Conservation (phyloP, 2,329 filamentous ascomycete species). For the Nakataea oryzae region DNA sequence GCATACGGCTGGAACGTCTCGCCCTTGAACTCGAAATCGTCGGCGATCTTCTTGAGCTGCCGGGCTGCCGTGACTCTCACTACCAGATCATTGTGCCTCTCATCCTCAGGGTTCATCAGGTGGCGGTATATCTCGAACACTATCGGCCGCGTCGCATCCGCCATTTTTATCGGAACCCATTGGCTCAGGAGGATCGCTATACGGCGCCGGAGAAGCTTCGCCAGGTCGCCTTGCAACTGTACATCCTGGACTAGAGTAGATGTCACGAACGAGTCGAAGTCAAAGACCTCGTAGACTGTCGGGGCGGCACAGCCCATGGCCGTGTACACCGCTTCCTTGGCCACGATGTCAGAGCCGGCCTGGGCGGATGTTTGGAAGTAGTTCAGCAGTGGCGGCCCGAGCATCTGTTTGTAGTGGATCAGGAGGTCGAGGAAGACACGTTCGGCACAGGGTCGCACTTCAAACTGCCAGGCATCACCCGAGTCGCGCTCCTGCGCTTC, state of each 20-base stretch:
- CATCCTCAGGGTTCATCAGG: conserved; percentile 63
- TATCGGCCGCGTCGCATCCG: conserved; percentile 55
- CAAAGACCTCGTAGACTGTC: conserved; percentile 61
- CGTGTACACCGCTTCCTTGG: conserved; percentile 91
- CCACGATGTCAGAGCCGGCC: conserved; percentile 59
- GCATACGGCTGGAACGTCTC: conserved; percentile 70
- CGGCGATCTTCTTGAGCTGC: conserved; percentile 68
- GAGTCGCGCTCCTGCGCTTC: conserved; percentile 80
- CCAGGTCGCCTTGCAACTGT: conserved; percentile 49
- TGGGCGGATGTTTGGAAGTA: conserved; percentile 57
- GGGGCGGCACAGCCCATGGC: conserved; percentile 80
- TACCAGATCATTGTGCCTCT: conserved; percentile 78
- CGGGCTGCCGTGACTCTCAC: conserved; percentile 85
- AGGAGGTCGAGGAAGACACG: conserved; percentile 88
- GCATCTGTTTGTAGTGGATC: conserved; percentile 74
- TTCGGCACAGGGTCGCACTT: conserved; percentile 84
- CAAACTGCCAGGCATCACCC: conserved; percentile 82
- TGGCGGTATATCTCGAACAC: conserved; percentile 87
- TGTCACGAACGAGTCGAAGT: conserved; percentile 73
- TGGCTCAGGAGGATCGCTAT: conserved; percentile 83
- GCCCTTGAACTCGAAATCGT: conserved; percentile 74
- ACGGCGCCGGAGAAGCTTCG: conserved; percentile 75
- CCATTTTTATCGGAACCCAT: conserved; percentile 75
- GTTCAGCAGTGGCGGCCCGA: conserved; percentile 66
- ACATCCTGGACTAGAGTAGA: conserved; percentile 70